Evolutionary conservation across 129 eudicot genomes (phyloP).

Genomic region (Helianthus annuus): DNA sequence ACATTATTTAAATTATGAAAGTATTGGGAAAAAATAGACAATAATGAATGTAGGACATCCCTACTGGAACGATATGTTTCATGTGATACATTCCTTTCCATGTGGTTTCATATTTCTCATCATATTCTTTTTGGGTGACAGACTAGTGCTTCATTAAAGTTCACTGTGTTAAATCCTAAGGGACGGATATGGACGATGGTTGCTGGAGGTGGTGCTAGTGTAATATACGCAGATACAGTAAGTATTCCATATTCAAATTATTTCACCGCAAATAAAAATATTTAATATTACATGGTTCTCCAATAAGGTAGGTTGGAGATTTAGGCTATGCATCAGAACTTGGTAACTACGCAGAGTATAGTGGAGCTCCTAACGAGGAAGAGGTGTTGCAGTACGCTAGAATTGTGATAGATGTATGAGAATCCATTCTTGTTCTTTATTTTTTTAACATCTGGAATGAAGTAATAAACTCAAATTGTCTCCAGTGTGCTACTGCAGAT

Average conservation of each 20-base stretch:
- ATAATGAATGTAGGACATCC: neutral
- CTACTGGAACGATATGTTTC: neutral
- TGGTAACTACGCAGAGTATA: slow-evolving; percentile 95
- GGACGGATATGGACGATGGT: slow-evolving; percentile 99
- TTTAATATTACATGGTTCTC: neutral
- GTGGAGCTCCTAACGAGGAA: slow-evolving; percentile 95
- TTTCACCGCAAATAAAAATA: neutral
- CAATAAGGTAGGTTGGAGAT: slow-evolving; percentile 70
- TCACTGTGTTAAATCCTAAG: slow-evolving; percentile 85
- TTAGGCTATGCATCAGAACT: slow-evolving; percentile 95
- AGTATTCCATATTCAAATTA: slow-evolving; percentile 6
- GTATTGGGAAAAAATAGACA: neutral
- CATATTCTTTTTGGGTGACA: slow-evolving; percentile 26
- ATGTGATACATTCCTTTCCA: neutral
- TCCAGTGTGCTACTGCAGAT: slow-evolving; percentile 84
- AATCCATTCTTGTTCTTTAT: neutral
- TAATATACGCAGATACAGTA: slow-evolving; percentile 91
- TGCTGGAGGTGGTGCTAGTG: slow-evolving; percentile 99
- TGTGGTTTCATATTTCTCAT: neutral
- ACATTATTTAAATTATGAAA: neutral
- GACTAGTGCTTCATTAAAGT: slow-evolving; percentile 93
- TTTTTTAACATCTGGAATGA: neutral
- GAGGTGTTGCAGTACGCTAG: slow-evolving; percentile 94
- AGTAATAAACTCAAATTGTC: neutral
- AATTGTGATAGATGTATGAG: slow-evolving; percentile 85